phyloP scores from a whole-genome alignment of 371 early-diverging fungal genomes.

The Capillidium heterosporum region DNA sequence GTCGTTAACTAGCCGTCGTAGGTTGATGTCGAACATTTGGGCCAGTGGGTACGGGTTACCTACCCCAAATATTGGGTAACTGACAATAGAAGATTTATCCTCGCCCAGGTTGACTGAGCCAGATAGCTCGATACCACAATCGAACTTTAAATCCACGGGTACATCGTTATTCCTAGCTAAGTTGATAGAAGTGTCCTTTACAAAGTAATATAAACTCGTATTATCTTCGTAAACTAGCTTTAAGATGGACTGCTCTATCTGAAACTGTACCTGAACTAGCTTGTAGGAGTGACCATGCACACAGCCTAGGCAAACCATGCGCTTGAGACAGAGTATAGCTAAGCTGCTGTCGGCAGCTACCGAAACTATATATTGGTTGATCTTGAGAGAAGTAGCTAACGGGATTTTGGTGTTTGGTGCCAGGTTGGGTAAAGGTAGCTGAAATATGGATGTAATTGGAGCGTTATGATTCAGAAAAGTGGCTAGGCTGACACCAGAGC shows the following conservation, averaged over 20 bases:
- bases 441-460: neutral
- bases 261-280: neutral
- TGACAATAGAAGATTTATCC: neutral
- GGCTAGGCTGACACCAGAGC: neutral
- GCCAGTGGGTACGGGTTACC: neutral
- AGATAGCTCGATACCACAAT: neutral
- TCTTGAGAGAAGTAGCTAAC: no score
- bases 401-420: no score
- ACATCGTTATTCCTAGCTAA: neutral
- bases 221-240: neutral
- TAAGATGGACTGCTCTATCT: no score
- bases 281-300: neutral
- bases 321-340: neutral
- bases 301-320: neutral
- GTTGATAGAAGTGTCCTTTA: neutral
- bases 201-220: neutral
- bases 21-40: neutral
- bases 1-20: neutral
- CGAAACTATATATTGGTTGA: neutral
- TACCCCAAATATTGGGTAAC: neutral
- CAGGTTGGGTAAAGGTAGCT: neutral
- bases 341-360: neutral
- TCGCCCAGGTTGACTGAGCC: neutral
- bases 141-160: neutral
- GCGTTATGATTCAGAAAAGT: neutral